Percentiles rank a stretch among this genome's conserved stretches.
phyloP scores from a whole-genome alignment of 1,284 basidiomycete species.

The Fomes fomentarius region DNA sequence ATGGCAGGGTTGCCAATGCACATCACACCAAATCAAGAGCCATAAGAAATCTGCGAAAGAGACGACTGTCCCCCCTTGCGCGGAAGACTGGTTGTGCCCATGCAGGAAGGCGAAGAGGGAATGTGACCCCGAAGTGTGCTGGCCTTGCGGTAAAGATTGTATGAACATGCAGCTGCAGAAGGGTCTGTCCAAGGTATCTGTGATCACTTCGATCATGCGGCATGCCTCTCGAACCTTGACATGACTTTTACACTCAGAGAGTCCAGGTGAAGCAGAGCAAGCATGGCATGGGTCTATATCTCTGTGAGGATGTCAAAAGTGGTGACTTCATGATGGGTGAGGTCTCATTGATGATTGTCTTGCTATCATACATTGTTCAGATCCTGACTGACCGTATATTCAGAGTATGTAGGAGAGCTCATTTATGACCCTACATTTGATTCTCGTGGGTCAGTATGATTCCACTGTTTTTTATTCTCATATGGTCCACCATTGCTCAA shows the following conservation, averaged over 20 bases:
- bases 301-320: slow-evolving; percentile 39
- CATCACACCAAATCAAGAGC: not conserved
- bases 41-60: slow-evolving; percentile 17
- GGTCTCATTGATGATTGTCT: not conserved
- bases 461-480: slow-evolving; percentile 9
- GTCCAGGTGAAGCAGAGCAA: slow-evolving; percentile 41
- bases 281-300: slow-evolving; percentile 58
- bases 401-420: slow-evolving; percentile 65
- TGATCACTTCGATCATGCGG: no score
- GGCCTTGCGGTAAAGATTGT: slow-evolving; percentile 41
- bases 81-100: slow-evolving; percentile 44
- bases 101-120: slow-evolving; percentile 47
- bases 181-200: slow-evolving; percentile 41
- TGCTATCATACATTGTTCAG: not conserved
- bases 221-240: no score
- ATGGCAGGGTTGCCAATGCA: slow-evolving; percentile 49
- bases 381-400: not conserved
- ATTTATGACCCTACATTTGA: slow-evolving; percentile 44
- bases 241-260: slow-evolving; percentile 2
- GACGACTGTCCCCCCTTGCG: slow-evolving; percentile 21
- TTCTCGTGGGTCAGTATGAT: slow-evolving; percentile 36
- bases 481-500: not conserved
- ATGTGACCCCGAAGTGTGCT: slow-evolving; percentile 54
- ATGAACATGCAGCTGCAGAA: slow-evolving; percentile 47
- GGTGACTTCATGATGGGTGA: slow-evolving; percentile 54